Base-by-base conservation (phyloP, 1,284 basidiomycete species). In the Pterula multifida region DNA sequence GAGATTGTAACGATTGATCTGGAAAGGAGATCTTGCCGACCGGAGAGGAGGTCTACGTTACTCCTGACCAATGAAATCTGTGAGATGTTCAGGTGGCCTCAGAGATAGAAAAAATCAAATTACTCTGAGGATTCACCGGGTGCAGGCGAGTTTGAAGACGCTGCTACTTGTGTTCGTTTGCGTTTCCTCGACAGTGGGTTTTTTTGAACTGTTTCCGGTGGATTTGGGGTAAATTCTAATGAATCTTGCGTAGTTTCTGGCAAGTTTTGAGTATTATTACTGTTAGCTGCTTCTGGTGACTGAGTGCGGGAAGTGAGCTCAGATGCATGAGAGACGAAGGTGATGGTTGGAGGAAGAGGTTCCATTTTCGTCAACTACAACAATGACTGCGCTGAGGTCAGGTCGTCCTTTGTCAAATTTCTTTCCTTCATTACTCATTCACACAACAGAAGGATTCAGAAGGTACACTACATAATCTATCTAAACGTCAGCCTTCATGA, bases 1-100 rank as follows among this genome's bases (percentile, higher is more conserved):
- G 84, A 85, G 54, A 86, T 76, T 23, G 76, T 74, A 32, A 87
- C 74, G 47, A 77, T 77, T 0, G 81, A 81, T 22, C 82, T 73
- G 6, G 74, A 72, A 49, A 75, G 75, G 50, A 85, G 72, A 63
- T 85, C 81, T 53, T 75, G 69, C 49, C 79, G 76, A 11, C 75
- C 73, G 23, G 74, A 72, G 51, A 85, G 72, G 55, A 83, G 75
- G 63, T 79, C 67, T 24, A 57, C 60, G 47, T 49, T 56, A 45
- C n/a, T n/a, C n/a, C n/a, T n/a, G n/a, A n/a, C n/a, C n/a, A n/a
- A n/a, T n/a, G n/a, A n/a, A 51, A 52, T 26, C 55, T 52, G 50
- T 51, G 48, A 49, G 50, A 50, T 23, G 39, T 49, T 49, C 54
- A 46, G 46, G 21, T 3, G 24, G 44, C 26, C 47, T 23, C 45